Percentiles rank a stretch among this genome's conserved stretches.
phyloP scores from a whole-genome alignment of 2,329 filamentous ascomycete species.

The Arthrobotrys musiformis region DNA sequence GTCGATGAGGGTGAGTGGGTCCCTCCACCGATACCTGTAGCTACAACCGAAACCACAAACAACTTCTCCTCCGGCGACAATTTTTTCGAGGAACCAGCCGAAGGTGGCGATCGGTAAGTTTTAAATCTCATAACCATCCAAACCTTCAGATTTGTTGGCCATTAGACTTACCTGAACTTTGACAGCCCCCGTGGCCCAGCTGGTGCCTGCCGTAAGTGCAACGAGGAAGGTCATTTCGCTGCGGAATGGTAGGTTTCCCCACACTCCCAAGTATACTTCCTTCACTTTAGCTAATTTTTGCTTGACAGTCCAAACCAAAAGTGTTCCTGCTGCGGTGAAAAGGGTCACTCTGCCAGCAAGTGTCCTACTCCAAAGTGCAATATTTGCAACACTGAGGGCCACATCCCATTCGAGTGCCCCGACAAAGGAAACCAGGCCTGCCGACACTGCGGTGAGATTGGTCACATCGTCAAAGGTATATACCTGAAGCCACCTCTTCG shows the following conservation, averaged over 20 bases:
- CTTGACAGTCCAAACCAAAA: conserved; percentile 25
- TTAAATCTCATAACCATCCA: neutral
- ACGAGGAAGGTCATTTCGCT: conserved; percentile 70
- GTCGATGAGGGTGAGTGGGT: conserved; percentile 28
- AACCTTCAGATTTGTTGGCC: neutral
- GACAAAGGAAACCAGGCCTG: conserved; percentile 64
- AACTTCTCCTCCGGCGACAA: conserved; percentile 26
- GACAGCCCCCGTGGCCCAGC: conserved; percentile 11
- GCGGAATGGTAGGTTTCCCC: conserved; percentile 32
- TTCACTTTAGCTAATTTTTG: no score
- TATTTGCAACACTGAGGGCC: conserved; percentile 57
- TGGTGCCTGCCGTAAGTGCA: conserved; percentile 70
- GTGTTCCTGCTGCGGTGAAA: conserved; percentile 20
- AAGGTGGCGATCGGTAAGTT: conserved; percentile 39
- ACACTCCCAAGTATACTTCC: neutral
- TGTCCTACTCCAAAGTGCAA: conserved; percentile 44
- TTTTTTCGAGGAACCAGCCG: conserved; percentile 48
- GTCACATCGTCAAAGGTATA: conserved; percentile 44
- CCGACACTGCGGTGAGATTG: conserved; percentile 70
- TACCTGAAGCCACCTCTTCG: neutral
- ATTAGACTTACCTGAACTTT: neutral
- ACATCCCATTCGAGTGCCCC: conserved; percentile 67
- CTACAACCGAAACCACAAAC: neutral
- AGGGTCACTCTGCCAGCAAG: conserved; percentile 28
- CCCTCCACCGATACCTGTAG: conserved; percentile 25